Evolutionary conservation across 352 stramenopile genomes (phyloP).

Genomic region (Globisporangium cederbergense): DNA sequence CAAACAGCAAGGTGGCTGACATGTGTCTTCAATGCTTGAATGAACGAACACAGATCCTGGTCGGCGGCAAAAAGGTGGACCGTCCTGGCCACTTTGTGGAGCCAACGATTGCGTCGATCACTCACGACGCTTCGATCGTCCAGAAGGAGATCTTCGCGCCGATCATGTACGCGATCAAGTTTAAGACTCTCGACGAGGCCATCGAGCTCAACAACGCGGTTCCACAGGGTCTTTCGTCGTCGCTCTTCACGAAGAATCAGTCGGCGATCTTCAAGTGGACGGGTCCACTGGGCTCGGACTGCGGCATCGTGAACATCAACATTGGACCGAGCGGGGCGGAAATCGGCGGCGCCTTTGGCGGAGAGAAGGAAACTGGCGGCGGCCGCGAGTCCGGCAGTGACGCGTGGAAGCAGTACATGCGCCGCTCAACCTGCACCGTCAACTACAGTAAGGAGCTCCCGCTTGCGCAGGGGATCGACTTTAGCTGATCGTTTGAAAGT

Average conservation of each 20-base stretch:
- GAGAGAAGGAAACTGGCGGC: constrained; percentile 91
- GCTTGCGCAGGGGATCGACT: constrained; percentile 92
- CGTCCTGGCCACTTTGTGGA: constrained; percentile 89
- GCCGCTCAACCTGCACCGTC: constrained; percentile 91
- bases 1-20: background rate
- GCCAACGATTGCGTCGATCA: constrained; percentile 87
- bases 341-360: constrained; percentile 91
- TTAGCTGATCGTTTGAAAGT: constrained; percentile 38
- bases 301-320: constrained; percentile 93
- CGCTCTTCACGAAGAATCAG: constrained; percentile 91
- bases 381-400: constrained; percentile 90
- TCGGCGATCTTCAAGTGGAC: constrained; percentile 92
- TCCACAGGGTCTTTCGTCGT: constrained; percentile 89
- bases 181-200: constrained; percentile 87
- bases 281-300: constrained; percentile 86
- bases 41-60: constrained; percentile 58
- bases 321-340: constrained; percentile 90
- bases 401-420: constrained; percentile 94
- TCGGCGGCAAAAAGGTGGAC: constrained; percentile 81
- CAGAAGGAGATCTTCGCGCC: constrained; percentile 91
- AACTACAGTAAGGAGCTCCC: constrained; percentile 92
- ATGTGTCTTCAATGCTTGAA: constrained; percentile 5
- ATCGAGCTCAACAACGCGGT: constrained; percentile 92
- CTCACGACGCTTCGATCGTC: constrained; percentile 76
- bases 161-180: constrained; percentile 90